These are phyloP conservation scores for Rhodotorula diobovata DNA, from an alignment of 768 basidiomycete species.

Conservation along the genomic window DNA sequence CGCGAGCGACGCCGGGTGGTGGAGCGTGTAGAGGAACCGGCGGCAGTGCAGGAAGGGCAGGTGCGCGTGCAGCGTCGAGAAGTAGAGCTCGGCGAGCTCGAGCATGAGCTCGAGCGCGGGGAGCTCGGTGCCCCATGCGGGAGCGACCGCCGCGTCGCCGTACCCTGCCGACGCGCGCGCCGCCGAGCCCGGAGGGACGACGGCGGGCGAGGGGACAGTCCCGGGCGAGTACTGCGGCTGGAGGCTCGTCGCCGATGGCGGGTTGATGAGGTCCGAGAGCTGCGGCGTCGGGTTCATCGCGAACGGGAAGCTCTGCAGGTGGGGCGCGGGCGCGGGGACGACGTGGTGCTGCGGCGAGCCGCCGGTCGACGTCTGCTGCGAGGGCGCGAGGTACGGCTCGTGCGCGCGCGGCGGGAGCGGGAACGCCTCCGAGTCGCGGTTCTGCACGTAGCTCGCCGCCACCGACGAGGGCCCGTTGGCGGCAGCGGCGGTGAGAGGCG, in stretches of 20 bases:
- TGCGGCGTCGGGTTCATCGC: slow-evolving; percentile 15
- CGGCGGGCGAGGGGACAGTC: background rate
- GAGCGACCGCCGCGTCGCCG: background rate
- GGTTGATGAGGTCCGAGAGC: slow-evolving; percentile 27
- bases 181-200: too few relatives aligned
- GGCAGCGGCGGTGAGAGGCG: too few relatives aligned
- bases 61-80: slow-evolving; percentile 29
- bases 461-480: background rate
- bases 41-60: slow-evolving; percentile 38
- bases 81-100: slow-evolving; percentile 36
- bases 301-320: slow-evolving; percentile 25
- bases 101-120: slow-evolving; percentile 29
- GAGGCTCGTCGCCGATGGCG: background rate
- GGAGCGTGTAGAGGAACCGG: slow-evolving; percentile 36
- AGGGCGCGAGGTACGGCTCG: background rate
- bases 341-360: background rate
- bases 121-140: slow-evolving; percentile 9
- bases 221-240: background rate
- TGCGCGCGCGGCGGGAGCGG: slow-evolving; percentile 16
- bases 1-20: slow-evolving; percentile 25
- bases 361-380: background rate
- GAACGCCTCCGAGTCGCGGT: slow-evolving; percentile 20
- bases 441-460: background rate
- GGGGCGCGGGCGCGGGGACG: too few relatives aligned
- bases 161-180: background rate